Evolutionary conservation across 805 yeast genomes (phyloP), one percentile per base, ranked within the genome.

Genomic region (Lachancea nothofagi): DNA sequence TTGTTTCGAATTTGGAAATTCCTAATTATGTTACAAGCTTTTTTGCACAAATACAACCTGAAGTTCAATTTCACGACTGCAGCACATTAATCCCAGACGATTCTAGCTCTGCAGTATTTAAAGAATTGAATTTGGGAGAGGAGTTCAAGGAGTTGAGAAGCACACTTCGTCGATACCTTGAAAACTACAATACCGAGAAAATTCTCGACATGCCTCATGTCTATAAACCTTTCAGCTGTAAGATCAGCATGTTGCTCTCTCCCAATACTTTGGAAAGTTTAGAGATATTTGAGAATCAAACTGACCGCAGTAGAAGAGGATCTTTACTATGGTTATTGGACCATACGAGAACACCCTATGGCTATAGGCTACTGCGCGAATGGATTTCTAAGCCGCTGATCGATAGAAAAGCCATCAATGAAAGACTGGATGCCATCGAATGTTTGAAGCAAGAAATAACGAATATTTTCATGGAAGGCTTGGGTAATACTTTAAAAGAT

Each of bases 351-450:
- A 85, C 97, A 0, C 68, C 72, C 21, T 82, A 81, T 59, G 98
- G 98, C 0, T 72, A 69, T 32, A 62, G 96, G 39, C 50, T 76
- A 43, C 57, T 93, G 10, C 67, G 70, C 21, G 65, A 72, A 27
- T 93, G 98, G 98, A 62, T 89, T 0, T 68, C 77, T 1, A 67
- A 71, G 44, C 98, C 98, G 1, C 66, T 89, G 17, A 61, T 75
- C 0, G 69, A 77, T 30, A 64, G 68, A 22, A 67, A 62, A 1
- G 62, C 63, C 7, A 82, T 93, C 2, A 69, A 72, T 40, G 67
- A 69, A n/a, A 69, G 98, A 19, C 62, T 73, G 0, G 74, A 73
- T 29, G 87, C 95, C 0, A 71, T 80, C 4, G 71, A 69, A 17
- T 71, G 74, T 41, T 55, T 80, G 3, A 64, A 47, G 20, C 36